Evolutionary conservation across 176 grass and related monocot species (phyloP), one percentile per base, ranked within the genome.

Genomic region (Alopecurus myosuroides): DNA sequence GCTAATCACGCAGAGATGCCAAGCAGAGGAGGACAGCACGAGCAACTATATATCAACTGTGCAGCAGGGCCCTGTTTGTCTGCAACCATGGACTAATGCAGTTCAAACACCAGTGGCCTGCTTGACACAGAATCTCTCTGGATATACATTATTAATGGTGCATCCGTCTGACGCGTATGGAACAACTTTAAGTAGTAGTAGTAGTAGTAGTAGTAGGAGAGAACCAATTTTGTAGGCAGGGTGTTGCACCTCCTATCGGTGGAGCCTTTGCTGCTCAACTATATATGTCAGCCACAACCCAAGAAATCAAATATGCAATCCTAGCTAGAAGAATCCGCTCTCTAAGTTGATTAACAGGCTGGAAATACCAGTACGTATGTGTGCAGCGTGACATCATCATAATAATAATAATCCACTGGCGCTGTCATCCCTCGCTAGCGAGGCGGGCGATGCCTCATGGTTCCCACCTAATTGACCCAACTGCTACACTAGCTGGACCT

Each of bases 391-490:
- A 61, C 62, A 77, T n/a, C n/a, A n/a, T n/a, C n/a, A n/a, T n/a
- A n/a, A n/a, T n/a, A n/a, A n/a, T 42, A 41, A 42, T 77, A 79
- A 81, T 57, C 77, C 60, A 62, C 42, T 5, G 68, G 39, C n/a
- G 68, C 39, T 5, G 31, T 62, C 49, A 61, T 61, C 77, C 31
- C 15, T 26, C 56, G 3, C 11, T 15, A 20, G 9, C n/a, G n/a
- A 9, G 75, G 9, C 40, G 12, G 45, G 45, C 45, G 13, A 49
- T 60, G 28, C 57, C 56, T 42, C n/a, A 42, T n/a, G 35, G 7
- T 3, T 29, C 74, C 73, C 25, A 86, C 84, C 65, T 86, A 86
- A 79, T 74, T 4, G 29, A 49, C 61, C 61, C 84, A 90, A 83
- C 88, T 83, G 84, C 84, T 79, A 79, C 88, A 83, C 80, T 67